Conservation (phyloP, 768 basidiomycete species). For the Boletus tylopilopsis region DNA sequence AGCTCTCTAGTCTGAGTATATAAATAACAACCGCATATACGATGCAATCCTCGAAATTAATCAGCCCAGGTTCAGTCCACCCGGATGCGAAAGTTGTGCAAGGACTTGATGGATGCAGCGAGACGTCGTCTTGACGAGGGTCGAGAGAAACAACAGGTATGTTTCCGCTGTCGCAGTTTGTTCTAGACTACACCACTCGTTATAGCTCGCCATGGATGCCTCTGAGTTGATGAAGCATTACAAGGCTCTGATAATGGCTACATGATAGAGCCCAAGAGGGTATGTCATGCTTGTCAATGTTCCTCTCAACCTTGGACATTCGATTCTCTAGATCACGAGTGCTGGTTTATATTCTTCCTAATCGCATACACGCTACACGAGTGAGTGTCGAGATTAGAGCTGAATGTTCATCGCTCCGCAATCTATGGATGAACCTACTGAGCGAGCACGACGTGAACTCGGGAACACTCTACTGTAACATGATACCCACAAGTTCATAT, state of each 20-base stretch:
- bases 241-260: constrained; percentile 33
- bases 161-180: background rate
- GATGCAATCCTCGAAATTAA: background rate
- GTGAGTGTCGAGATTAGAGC: background rate
- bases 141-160: constrained; percentile 38
- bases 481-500: constrained; percentile 45
- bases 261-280: constrained; percentile 12
- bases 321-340: background rate
- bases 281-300: constrained; percentile 4
- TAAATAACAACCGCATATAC: constrained; percentile 3
- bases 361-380: constrained; percentile 1
- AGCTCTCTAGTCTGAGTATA: constrained; percentile 9
- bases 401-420: background rate
- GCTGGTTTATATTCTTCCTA: background rate
- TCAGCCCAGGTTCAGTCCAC: constrained; percentile 32
- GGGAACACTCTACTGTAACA: background rate
- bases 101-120: constrained; percentile 31
- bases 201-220: constrained; percentile 37
- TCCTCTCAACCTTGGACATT: background rate
- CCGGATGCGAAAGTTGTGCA: constrained; percentile 34
- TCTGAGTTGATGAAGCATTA: constrained; percentile 39
- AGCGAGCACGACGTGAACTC: constrained; percentile 4
- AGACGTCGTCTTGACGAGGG: constrained; percentile 34
- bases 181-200: background rate
- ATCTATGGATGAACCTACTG: constrained; percentile 18